phyloP scores from a whole-genome alignment of 768 basidiomycete species.

The Amanita muscaria region DNA sequence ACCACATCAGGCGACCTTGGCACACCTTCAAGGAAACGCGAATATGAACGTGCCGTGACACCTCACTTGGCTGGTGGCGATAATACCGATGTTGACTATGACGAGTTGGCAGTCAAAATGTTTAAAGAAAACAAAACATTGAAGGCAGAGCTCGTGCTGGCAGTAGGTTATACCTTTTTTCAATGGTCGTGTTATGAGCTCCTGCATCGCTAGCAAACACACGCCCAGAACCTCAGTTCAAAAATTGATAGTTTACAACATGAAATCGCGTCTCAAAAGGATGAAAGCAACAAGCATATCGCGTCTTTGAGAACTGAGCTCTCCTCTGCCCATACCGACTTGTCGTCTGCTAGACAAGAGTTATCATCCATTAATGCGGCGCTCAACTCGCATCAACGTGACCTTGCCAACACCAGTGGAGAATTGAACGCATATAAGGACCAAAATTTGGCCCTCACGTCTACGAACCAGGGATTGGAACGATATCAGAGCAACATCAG shows the following conservation, averaged over 20 bases:
- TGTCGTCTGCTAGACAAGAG: neutral
- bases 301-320: neutral
- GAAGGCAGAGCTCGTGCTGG: neutral
- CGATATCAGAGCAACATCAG: slow-evolving; percentile 1
- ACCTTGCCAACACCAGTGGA: neutral
- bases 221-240: neutral
- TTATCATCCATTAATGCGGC: neutral
- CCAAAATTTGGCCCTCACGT: neutral
- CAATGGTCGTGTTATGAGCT: no score
- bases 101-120: slow-evolving; percentile 1
- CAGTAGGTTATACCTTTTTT: neutral
- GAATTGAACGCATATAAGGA: neutral
- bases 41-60: no score
- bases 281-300: neutral
- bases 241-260: neutral
- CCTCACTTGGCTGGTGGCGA: no score
- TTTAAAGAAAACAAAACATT: slow-evolving; percentile 4
- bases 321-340: neutral
- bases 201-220: neutral
- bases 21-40: no score
- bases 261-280: neutral
- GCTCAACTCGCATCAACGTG: neutral
- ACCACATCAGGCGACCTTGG: no score
- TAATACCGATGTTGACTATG: neutral
- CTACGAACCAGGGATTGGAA: slow-evolving; percentile 3